These are phyloP conservation scores for Oryza longistaminata DNA, from an alignment of 176 grass and related monocot species.

Conservation along the genomic window DNA sequence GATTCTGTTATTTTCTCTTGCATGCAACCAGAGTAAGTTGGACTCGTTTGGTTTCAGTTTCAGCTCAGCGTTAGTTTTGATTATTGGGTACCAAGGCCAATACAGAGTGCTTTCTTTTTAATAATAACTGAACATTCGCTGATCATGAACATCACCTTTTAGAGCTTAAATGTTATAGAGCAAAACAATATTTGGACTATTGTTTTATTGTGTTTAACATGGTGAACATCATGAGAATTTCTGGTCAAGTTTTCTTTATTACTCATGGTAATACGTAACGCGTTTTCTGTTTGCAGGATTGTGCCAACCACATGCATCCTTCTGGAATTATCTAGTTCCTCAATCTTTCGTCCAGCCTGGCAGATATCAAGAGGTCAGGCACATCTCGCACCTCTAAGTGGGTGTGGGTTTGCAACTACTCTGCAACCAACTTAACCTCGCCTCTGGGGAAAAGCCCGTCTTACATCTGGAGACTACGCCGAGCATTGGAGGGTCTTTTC, in stretches of 20 bases:
- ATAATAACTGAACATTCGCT: background rate
- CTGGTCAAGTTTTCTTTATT: background rate
- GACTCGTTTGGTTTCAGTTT: background rate
- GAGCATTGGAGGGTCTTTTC: constrained; percentile 65
- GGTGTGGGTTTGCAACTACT: constrained; percentile 65
- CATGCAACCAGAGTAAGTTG: background rate
- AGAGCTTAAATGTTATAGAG: background rate
- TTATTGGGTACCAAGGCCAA: background rate
- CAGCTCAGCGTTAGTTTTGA: background rate
- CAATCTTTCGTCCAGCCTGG: constrained; percentile 56
- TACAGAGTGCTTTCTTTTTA: background rate
- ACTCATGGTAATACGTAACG: background rate
- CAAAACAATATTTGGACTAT: background rate
- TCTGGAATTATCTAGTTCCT: constrained; percentile 50
- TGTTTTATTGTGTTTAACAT: background rate
- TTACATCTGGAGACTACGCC: constrained; percentile 67
- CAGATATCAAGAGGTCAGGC: constrained; percentile 52
- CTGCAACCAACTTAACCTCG: constrained; percentile 30
- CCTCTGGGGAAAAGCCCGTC: constrained; percentile 58
- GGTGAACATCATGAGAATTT: background rate
- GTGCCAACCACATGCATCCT: constrained; percentile 24
- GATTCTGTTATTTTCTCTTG: background rate
- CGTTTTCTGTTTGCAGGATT: constrained; percentile 29
- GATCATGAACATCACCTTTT: background rate
- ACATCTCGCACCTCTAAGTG: constrained; percentile 67